Evolutionary conservation across 2,329 filamentous ascomycete species (phyloP).

Genomic region (Diaporthe humulicola): DNA sequence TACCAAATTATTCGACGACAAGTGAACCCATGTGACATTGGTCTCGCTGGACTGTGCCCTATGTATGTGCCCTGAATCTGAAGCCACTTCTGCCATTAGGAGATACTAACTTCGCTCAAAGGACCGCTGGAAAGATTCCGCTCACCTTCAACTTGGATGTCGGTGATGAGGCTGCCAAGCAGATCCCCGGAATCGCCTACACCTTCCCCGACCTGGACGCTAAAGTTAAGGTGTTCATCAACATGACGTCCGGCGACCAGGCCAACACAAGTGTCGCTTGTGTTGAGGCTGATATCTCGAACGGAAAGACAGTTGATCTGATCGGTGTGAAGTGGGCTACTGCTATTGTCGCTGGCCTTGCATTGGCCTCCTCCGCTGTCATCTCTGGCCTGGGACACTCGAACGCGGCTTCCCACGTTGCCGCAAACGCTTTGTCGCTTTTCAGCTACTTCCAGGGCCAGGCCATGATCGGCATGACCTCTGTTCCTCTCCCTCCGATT

Average conservation of each 20-base stretch:
- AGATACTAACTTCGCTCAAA: not conserved
- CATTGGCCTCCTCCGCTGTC: conserved; percentile 86
- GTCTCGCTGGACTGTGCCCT: conserved; percentile 84
- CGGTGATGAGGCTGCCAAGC: conserved; percentile 65
- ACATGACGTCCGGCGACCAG: conserved; percentile 68
- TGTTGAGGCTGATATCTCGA: conserved; percentile 88
- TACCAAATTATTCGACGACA: conserved; percentile 76
- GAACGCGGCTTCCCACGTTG: conserved; percentile 94
- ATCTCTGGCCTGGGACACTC: conserved; percentile 92
- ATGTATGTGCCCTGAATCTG: conserved; percentile 65
- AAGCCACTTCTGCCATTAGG: not conserved
- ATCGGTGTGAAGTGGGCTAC: conserved; percentile 90
- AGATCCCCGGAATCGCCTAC: conserved; percentile 88
- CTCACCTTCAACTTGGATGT: conserved; percentile 79
- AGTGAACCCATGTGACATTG: conserved; percentile 81
- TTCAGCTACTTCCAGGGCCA: conserved; percentile 96
- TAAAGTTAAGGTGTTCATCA: conserved; percentile 85
- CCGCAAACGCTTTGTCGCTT: conserved; percentile 92
- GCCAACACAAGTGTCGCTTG: conserved; percentile 79
- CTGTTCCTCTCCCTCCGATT: conserved; percentile 85
- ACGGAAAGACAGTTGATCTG: conserved; percentile 92
- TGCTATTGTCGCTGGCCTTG: conserved; percentile 87
- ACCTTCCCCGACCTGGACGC: conserved; percentile 92
- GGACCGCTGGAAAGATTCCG: conserved; percentile 81
- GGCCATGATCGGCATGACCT: conserved; percentile 88